These are phyloP conservation scores for Chlamydomonas applanata DNA, from an alignment of 139 green algal genomes.

Conservation along the genomic window DNA sequence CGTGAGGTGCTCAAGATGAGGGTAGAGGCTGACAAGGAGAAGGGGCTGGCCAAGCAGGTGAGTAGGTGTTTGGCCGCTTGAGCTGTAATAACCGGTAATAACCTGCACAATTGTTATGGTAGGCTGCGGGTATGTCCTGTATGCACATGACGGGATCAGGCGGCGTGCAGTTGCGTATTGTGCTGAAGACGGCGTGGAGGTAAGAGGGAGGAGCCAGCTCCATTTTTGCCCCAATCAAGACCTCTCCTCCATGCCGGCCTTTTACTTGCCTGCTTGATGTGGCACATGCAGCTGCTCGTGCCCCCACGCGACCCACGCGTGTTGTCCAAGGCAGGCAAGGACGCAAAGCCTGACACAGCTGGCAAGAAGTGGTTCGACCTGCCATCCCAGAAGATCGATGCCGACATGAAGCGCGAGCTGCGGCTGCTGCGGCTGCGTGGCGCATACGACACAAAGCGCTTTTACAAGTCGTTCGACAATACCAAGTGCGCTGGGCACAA, in stretches of 20 bases:
- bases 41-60: constrained; percentile 40
- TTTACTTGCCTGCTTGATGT: not conserved
- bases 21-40: constrained; percentile 30
- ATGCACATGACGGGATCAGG: too few relatives aligned
- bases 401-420: constrained; percentile 74
- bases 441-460: constrained; percentile 85
- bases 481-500: constrained; percentile 56
- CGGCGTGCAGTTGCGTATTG: too few relatives aligned
- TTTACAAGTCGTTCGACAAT: constrained; percentile 72
- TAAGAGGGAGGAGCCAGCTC: too few relatives aligned
- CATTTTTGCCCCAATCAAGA: too few relatives aligned
- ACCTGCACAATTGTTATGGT: too few relatives aligned
- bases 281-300: constrained; percentile 29
- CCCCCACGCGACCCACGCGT: constrained; percentile 24
- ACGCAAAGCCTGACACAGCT: not conserved
- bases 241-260: not conserved
- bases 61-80: not conserved
- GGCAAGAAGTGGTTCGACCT: constrained; percentile 26
- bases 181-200: too few relatives aligned
- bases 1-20: constrained; percentile 5
- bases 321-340: constrained; percentile 13
- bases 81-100: too few relatives aligned
- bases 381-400: constrained; percentile 45
- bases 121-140: too few relatives aligned
- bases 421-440: constrained; percentile 73